Percentiles rank a stretch among this genome's conserved stretches.
phyloP scores from a whole-genome alignment of 805 yeast species.

The Geotrichum ghanense region DNA sequence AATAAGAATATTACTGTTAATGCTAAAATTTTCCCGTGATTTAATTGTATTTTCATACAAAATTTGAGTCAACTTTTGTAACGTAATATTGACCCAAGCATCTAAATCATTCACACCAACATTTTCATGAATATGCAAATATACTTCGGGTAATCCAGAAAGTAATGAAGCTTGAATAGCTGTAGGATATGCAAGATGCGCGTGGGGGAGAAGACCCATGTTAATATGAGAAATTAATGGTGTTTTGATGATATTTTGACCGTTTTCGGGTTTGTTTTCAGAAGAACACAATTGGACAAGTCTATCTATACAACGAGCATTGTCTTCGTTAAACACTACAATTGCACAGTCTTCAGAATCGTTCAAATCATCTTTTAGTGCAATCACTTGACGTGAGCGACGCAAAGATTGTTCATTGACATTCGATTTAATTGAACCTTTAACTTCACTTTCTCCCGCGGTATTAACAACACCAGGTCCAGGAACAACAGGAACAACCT shows the following conservation, averaged over 20 bases:
- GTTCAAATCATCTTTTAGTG: background rate
- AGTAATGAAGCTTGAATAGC: conserved; percentile 23
- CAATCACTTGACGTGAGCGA: background rate
- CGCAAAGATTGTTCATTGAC: background rate
- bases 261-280: background rate
- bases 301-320: conserved; percentile 39
- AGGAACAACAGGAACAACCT: conserved; percentile 14
- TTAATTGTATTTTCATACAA: background rate
- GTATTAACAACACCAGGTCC: too few species aligned
- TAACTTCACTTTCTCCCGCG: background rate
- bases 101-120: conserved; percentile 36
- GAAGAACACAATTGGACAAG: conserved; percentile 14
- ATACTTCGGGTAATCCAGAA: background rate
- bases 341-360: conserved; percentile 22
- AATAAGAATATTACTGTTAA: conserved; percentile 5
- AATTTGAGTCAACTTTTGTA: conserved; percentile 2
- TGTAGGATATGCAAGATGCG: conserved; percentile 48
- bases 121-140: conserved; percentile 65
- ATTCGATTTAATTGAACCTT: background rate
- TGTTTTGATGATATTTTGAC: background rate
- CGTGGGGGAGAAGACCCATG: conserved; percentile 68
- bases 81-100: conserved; percentile 20
- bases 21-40: conserved; percentile 2
- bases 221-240: conserved; percentile 47
- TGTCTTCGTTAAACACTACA: conserved; percentile 53